Conservation (phyloP, 805 yeast genomes). For the Barnettozyma californica region DNA sequence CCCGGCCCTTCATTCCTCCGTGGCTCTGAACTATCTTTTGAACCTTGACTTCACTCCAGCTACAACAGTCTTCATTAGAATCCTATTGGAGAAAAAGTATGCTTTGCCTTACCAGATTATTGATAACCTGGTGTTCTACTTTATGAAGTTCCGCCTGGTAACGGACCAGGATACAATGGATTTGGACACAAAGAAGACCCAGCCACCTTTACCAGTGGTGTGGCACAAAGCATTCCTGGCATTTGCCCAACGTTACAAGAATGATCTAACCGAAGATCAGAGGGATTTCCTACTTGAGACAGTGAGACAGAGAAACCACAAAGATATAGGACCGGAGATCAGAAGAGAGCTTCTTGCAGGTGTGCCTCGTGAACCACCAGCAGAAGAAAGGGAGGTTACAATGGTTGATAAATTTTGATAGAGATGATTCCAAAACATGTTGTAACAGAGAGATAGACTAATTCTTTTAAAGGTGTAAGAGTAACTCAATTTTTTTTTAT, state of each 20-base stretch:
- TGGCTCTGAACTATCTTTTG: conserved; percentile 81
- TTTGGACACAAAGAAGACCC: conserved; percentile 34
- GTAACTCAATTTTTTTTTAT: no score
- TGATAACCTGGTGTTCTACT: conserved; percentile 90
- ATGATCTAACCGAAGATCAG: conserved; percentile 98
- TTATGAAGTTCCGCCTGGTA: conserved; percentile 79
- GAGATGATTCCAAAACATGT: not conserved
- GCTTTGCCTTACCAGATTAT: conserved; percentile 96
- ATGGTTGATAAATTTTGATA: conserved; percentile 29
- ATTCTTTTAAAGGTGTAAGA: not conserved
- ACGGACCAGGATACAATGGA: conserved; percentile 33
- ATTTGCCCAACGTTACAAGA: conserved; percentile 93
- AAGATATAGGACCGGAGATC: conserved; percentile 86
- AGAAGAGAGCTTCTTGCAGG: conserved; percentile 92
- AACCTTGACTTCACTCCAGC: conserved; percentile 85
- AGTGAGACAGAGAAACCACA: conserved; percentile 84
- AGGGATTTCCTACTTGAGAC: conserved; percentile 91
- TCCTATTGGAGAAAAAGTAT: conserved; percentile 86
- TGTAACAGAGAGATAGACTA: not conserved
- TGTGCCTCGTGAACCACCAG: conserved; percentile 46
- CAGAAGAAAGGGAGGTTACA: conserved; percentile 24
- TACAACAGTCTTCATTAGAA: conserved; percentile 82
- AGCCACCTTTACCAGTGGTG: conserved; percentile 75
- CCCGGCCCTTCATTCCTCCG: conserved; percentile 94
- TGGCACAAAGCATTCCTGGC: conserved; percentile 97